A percentile compares a stretch with the other conserved stretches of the same genome.
Conservation (phyloP, 208 protist species). For the Tritrichomonas musculus region DNA sequence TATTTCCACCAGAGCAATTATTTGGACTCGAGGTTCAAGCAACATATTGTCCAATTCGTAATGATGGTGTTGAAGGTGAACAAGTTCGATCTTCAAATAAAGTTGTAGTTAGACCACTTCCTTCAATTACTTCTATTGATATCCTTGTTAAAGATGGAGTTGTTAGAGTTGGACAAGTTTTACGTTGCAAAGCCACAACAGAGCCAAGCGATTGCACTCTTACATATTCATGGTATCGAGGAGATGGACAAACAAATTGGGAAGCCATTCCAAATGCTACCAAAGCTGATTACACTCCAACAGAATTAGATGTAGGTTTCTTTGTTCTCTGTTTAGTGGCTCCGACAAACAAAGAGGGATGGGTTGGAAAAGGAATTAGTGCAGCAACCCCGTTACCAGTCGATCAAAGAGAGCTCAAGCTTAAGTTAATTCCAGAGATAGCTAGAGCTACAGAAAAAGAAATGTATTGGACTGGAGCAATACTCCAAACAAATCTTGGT, state of each 20-base stretch:
- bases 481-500: background rate
- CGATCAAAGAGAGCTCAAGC: background rate
- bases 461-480: background rate
- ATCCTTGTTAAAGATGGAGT: background rate
- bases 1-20: background rate
- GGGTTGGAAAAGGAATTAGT: background rate
- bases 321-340: background rate
- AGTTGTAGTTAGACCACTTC: background rate
- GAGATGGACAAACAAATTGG: background rate
- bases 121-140: background rate
- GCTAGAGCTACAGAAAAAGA: too few species aligned
- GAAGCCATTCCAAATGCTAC: background rate
- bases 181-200: background rate
- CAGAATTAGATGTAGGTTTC: background rate
- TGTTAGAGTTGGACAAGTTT: background rate
- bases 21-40: background rate
- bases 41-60: background rate
- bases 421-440: background rate
- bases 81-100: too few species aligned
- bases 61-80: background rate
- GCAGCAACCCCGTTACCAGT: background rate
- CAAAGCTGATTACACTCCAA: background rate
- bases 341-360: background rate
- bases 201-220: too few species aligned
- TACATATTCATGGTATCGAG: background rate